Conservation (phyloP, 2,329 filamentous ascomycete species). For the Lachnellula cervina region DNA sequence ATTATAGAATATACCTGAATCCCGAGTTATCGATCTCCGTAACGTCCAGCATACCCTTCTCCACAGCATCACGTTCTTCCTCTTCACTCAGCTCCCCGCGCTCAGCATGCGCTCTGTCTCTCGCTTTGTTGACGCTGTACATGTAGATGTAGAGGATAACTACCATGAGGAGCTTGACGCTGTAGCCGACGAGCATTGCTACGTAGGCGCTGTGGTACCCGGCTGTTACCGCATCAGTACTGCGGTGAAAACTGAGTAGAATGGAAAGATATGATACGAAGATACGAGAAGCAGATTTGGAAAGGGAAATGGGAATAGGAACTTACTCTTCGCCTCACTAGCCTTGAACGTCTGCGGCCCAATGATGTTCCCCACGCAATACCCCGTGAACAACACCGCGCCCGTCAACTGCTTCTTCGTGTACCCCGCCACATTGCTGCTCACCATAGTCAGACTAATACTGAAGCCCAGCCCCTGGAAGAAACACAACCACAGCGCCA, state of each 20-base stretch:
- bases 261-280: neutral
- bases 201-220: constrained; percentile 30
- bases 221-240: constrained; percentile 26
- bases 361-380: constrained; percentile 51
- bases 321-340: constrained; percentile 23
- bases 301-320: too few species aligned
- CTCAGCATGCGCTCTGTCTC: constrained; percentile 41
- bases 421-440: constrained; percentile 48
- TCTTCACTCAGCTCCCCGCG: constrained; percentile 31
- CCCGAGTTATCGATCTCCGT: constrained; percentile 52
- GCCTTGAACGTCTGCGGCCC: constrained; percentile 34
- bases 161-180: constrained; percentile 46
- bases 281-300: too few species aligned
- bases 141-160: constrained; percentile 50
- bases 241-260: constrained; percentile 3
- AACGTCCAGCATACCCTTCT: constrained; percentile 50
- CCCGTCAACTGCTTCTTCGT: constrained; percentile 51
- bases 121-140: constrained; percentile 48
- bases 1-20: constrained; percentile 46
- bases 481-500: constrained; percentile 53
- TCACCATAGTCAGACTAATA: constrained; percentile 49
- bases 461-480: constrained; percentile 50
- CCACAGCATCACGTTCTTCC: constrained; percentile 46
- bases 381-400: constrained; percentile 47
- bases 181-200: constrained; percentile 50